phyloP scores from a whole-genome alignment of 1,139 yeast species.

The Debaryomycetaceae sp. region DNA sequence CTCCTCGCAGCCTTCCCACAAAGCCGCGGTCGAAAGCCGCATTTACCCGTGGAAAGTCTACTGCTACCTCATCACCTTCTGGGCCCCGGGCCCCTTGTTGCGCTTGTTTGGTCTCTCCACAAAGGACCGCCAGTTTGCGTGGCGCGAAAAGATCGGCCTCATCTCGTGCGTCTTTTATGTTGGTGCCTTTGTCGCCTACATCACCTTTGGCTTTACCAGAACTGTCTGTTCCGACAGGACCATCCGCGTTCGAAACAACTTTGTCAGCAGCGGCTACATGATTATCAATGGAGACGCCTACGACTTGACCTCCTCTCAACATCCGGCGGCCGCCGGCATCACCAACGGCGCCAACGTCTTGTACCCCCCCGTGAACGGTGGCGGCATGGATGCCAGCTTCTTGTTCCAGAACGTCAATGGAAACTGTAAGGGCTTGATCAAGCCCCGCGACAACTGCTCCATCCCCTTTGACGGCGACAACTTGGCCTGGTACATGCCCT shows the following conservation, averaged over 20 bases:
- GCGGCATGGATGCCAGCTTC: conserved; percentile 82
- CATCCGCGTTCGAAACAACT: conserved; percentile 46
- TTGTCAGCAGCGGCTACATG: conserved; percentile 49
- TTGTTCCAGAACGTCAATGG: conserved; percentile 94
- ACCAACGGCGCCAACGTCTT: conserved; percentile 55
- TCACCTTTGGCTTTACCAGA: conserved; percentile 85
- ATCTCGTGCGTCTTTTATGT: conserved; percentile 62
- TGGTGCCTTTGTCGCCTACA: conserved; percentile 72
- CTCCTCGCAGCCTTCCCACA: conserved; percentile 8
- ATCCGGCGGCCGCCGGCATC: conserved; percentile 76
- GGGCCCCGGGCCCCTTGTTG: conserved; percentile 80
- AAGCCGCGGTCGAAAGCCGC: no score
- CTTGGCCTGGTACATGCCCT: conserved; percentile 95
- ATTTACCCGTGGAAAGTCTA: conserved; percentile 72
- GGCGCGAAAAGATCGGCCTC: conserved; percentile 92
- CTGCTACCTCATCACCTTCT: conserved; percentile 72
- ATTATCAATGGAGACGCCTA: conserved; percentile 77
- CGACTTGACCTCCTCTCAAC: conserved; percentile 58
- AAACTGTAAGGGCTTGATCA: conserved; percentile 71
- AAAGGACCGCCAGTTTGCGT: conserved; percentile 79
- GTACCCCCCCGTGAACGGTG: conserved; percentile 80
- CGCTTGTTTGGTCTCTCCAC: conserved; percentile 67
- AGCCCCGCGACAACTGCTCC: conserved; percentile 57
- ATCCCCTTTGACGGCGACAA: conserved; percentile 61
- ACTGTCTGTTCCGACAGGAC: conserved; percentile 54